A percentile compares a stretch with the other conserved stretches of the same genome.
These are phyloP conservation scores for Bothriochloa decipiens DNA, from an alignment of 176 grass and related monocot genomes.

Conservation along the genomic window DNA sequence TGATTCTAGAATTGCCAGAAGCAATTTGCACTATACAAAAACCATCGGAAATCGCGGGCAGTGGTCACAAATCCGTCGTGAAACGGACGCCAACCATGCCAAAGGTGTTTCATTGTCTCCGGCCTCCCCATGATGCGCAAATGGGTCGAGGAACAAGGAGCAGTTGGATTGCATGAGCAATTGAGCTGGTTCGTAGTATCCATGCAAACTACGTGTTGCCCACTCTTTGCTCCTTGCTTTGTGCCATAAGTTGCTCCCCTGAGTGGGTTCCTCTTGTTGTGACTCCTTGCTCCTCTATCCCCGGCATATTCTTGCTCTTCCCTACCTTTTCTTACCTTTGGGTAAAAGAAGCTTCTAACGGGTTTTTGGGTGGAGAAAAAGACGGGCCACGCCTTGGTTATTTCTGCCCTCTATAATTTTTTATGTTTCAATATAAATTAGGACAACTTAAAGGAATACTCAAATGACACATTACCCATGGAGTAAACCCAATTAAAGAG, in stretches of 20 bases:
- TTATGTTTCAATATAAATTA: background rate
- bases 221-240: constrained; percentile 58
- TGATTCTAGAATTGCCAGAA: background rate
- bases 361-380: background rate
- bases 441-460: too few species aligned
- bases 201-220: constrained; percentile 57
- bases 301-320: background rate
- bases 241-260: constrained; percentile 32
- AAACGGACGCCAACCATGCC: constrained; percentile 27
- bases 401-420: background rate
- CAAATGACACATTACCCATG: too few species aligned
- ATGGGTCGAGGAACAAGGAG: constrained; percentile 43
- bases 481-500: too few species aligned
- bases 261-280: constrained; percentile 45
- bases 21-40: background rate
- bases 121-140: constrained; percentile 6
- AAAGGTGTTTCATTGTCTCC: constrained; percentile 27
- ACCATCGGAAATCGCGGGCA: background rate
- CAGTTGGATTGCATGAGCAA: constrained; percentile 56
- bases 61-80: constrained; percentile 14
- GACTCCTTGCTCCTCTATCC: constrained; percentile 34
- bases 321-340: background rate
- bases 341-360: constrained; percentile 45
- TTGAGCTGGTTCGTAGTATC: background rate
- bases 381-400: background rate